Base-by-base conservation (phyloP, 2,329 filamentous ascomycete species). In the Claviceps purpurea region DNA sequence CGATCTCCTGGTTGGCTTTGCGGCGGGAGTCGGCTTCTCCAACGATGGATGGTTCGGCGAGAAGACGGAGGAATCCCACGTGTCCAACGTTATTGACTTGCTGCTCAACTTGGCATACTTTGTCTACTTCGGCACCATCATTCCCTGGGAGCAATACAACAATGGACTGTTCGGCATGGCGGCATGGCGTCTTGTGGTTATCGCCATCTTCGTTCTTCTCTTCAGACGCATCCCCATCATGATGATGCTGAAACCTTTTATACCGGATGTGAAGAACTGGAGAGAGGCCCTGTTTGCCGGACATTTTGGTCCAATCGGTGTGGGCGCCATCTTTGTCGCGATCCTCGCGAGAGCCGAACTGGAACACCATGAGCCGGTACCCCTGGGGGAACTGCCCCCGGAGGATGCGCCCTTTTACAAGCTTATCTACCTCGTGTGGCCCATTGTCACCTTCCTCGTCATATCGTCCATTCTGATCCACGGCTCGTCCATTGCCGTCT, bases 31-130 rank as follows among this genome's bases (percentile, higher is more conserved):
- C n/a, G 93, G 93, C 51, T 98, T 98, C 73, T 96, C 90, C 60
- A 98, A 98, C 67, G 93, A 98, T 64, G 93, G 93, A 58, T 98
- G 93, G 93, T 98, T 98, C 62, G 87, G 87, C 16, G 87, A 96
- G 64, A 96, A 96, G 75, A 98, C 93, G 0, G 93, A 98, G 65
- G 93, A 98, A 68, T 91, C 93, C 0, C 93, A 97, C 66, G 93
- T 98, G 10, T 97, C 91, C 67, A 97, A 98, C 80, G 93, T 98
- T 65, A 98, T 98, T 63, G 93, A 98, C 74, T 70, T 98, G 66
- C 74, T 98, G 55, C 83, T 98, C 72, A 98, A 98, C 69, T 79
- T 98, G 81, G 80, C 91, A 2, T 98, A 97, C 69, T 98, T 98
- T 67, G 93, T 98, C 60, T 98, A 93, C 66, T 86, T 98, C 57